Base-by-base conservation (phyloP, 169 alveolate species). In the Babesia ovata region DNA sequence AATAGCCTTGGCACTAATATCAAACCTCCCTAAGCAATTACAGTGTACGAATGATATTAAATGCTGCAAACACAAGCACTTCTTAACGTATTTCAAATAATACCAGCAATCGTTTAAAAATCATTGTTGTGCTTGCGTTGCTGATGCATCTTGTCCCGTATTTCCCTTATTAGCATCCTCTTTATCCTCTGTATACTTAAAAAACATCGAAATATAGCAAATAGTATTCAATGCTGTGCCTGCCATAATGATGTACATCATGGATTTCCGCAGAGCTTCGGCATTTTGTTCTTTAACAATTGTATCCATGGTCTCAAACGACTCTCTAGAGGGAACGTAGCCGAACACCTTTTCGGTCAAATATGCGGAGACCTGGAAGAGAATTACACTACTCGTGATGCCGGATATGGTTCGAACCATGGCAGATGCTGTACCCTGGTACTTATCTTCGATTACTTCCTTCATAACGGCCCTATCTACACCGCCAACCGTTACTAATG, bases 101-200 rank as follows among this genome's bases (percentile, higher is more conserved):
- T 33, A 33, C 2, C 39, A 6, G 39, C 39, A 33, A 33, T 6
- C 2, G 39, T 4, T 33, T 2, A 33, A 2, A 4, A 33, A 2
- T 33, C 39, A 33, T 6, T 33, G 2, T 33, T 33, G 39, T 33
- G 2, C 39, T 33, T 33, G 10, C 39, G 39, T 4, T 6, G 39
- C 6, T 6, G 39, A 6, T 33, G 39, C n/a, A n/a, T n/a, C n/a
- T n/a, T n/a, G n/a, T n/a, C n/a, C n/a, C n/a, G n/a, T 33, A 33
- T 33, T 33, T 33, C 10, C 39, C 6, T 33, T 33, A 4, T 33
- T 6, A 33, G 39, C 63, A 3, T 56, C 11, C 9, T 28, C 28
- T 49, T 28, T 36, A 22, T 67, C 76, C 4, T n/a, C 53, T 10
- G 65, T 63, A 29, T 67, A 67, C 42, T 65, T 67, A 65, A 67